Evolutionary conservation across 2,329 filamentous ascomycete genomes (phyloP).

Genomic region (Cytospora piceicola): DNA sequence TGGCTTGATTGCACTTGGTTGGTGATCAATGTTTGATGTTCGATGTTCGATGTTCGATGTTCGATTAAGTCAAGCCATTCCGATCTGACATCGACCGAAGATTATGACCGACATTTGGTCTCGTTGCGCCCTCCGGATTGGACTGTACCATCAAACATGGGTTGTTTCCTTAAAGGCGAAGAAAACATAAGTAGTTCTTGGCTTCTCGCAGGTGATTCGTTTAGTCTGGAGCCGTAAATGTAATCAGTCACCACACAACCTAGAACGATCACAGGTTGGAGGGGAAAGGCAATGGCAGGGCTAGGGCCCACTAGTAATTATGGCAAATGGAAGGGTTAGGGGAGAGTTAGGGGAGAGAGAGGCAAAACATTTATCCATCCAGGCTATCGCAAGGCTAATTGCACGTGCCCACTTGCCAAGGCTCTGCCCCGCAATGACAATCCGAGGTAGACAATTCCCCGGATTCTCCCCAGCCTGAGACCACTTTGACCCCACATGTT

Average conservation of each 20-base stretch:
- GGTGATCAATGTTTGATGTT: no score
- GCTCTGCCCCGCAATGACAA: not conserved
- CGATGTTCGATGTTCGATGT: no score
- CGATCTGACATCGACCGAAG: not conserved
- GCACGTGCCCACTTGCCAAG: not conserved
- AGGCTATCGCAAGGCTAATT: no score
- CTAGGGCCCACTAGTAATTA: not conserved
- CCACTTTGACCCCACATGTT: not conserved
- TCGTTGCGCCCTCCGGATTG: not conserved
- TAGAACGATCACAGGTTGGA: not conserved
- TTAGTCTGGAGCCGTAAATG: not conserved
- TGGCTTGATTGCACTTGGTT: not conserved
- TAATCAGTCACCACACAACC: not conserved
- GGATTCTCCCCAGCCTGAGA: conserved; percentile 13
- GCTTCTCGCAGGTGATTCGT: not conserved
- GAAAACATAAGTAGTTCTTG: not conserved
- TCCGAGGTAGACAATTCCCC: conserved; percentile 10
- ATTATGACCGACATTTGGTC: not conserved
- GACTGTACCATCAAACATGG: not conserved
- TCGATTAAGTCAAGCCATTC: not conserved
- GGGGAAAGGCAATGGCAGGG: not conserved
- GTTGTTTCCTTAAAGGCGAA: no score
- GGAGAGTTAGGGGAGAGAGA: no score
- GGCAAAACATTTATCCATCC: not conserved
- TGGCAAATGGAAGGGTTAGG: no score